Evolutionary conservation across 108 stramenopile genomes (phyloP).

Genomic region (Fistulifera solaris): DNA sequence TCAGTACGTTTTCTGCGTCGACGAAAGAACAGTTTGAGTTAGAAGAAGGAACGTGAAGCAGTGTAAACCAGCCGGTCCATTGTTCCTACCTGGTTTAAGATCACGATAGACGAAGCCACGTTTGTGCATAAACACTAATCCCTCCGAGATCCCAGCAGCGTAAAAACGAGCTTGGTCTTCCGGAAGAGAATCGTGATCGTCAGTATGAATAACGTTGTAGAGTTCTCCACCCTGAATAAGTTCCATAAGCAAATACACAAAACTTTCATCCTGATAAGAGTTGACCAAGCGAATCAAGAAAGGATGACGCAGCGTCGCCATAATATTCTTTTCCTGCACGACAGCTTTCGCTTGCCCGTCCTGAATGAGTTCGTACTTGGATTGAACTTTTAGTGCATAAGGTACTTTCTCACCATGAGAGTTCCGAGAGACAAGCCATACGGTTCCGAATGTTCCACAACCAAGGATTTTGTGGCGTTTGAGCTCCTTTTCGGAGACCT

Average conservation of each 20-base stretch:
- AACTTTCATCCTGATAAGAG: slow-evolving; percentile 74
- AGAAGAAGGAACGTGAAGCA: not conserved
- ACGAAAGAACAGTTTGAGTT: not conserved
- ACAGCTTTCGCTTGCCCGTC: slow-evolving; percentile 76
- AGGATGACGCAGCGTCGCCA: slow-evolving; percentile 83
- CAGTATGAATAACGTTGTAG: slow-evolving; percentile 49
- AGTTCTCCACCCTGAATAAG: slow-evolving; percentile 81
- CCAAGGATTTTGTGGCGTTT: slow-evolving; percentile 61
- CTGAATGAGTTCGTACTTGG: slow-evolving; percentile 75
- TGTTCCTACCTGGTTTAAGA: slow-evolving; percentile 51
- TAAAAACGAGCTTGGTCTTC: slow-evolving; percentile 59
- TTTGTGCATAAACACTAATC: slow-evolving; percentile 70
- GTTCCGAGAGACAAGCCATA: slow-evolving; percentile 67
- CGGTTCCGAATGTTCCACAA: slow-evolving; percentile 89
- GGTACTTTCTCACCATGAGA: slow-evolving; percentile 14
- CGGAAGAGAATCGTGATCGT: slow-evolving; percentile 27
- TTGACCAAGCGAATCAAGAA: slow-evolving; percentile 84
- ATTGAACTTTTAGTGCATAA: slow-evolving; percentile 86
- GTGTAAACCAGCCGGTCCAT: not conserved
- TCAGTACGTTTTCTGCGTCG: slow-evolving; percentile 82
- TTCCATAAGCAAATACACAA: slow-evolving; percentile 66
- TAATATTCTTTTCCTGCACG: slow-evolving; percentile 70
- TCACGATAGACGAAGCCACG: slow-evolving; percentile 72
- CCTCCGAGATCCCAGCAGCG: slow-evolving; percentile 52
- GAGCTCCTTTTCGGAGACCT: slow-evolving; percentile 19